phyloP scores from a whole-genome alignment of 768 basidiomycete genomes.

The Leccinum longicurvipes region DNA sequence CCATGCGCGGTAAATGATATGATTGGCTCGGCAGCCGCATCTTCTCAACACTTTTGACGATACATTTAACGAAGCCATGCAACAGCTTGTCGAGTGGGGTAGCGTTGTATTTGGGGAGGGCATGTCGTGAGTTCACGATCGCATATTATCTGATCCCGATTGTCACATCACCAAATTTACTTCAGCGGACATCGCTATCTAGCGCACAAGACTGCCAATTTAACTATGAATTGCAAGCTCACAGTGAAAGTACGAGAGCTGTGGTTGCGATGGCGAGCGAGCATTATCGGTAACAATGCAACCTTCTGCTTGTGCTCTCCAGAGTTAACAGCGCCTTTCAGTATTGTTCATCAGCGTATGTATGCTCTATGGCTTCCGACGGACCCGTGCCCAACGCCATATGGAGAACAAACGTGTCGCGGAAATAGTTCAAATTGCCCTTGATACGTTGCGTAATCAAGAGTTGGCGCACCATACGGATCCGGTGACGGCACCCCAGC shows the following conservation, averaged over 20 bases:
- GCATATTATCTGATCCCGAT: constrained; percentile 21
- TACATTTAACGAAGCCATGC: constrained; percentile 75
- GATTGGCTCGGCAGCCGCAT: constrained; percentile 43
- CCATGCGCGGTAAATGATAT: constrained; percentile 15
- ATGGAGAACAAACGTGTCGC: constrained; percentile 64
- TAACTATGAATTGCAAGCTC: constrained; percentile 64
- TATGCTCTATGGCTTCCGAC: constrained; percentile 19
- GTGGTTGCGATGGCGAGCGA: constrained; percentile 67
- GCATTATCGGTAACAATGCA: constrained; percentile 53
- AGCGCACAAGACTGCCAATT: constrained; percentile 65
- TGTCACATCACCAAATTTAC: constrained; percentile 18
- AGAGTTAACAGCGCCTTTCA: constrained; percentile 18
- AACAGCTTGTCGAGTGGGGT: constrained; percentile 71
- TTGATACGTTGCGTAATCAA: constrained; percentile 78
- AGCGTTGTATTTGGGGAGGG: constrained; percentile 67
- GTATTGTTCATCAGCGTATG: constrained; percentile 27
- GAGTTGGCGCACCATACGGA: constrained; percentile 81
- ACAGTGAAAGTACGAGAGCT: constrained; percentile 62
- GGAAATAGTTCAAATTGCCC: constrained; percentile 72
- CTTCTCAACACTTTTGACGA: constrained; percentile 62
- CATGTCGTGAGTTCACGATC: constrained; percentile 49
- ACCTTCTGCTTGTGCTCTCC: constrained; percentile 4
- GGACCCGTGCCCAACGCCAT: constrained; percentile 44
- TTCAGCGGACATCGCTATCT: constrained; percentile 69
- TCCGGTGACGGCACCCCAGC: constrained; percentile 67